Percentiles rank a stretch among this genome's conserved stretches.
These are phyloP conservation scores for Colletotrichum tamarilloi DNA, from an alignment of 2,329 filamentous ascomycete species.

Conservation along the genomic window DNA sequence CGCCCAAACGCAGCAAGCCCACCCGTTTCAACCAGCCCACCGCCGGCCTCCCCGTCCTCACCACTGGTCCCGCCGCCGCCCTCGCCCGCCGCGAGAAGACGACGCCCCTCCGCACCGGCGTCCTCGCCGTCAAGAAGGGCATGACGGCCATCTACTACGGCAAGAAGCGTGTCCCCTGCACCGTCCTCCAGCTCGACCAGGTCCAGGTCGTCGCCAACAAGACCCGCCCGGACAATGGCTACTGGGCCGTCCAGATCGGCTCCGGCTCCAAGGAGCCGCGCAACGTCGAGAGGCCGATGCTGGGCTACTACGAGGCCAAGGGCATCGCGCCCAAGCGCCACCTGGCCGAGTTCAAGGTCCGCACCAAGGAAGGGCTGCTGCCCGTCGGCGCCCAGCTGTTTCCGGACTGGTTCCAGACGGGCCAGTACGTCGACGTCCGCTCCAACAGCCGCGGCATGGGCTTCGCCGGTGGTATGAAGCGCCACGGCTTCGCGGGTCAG, in stretches of 20 bases:
- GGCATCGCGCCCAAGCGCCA: constrained; percentile 86
- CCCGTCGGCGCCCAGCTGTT: constrained; percentile 79
- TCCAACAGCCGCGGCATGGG: constrained; percentile 87
- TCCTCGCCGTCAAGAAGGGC: constrained; percentile 90
- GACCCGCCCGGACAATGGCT: constrained; percentile 83
- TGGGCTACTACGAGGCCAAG: constrained; percentile 89
- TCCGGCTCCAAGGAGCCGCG: constrained; percentile 77
- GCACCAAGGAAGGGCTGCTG: constrained; percentile 76
- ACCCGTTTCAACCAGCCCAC: constrained; percentile 69
- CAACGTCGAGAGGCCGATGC: constrained; percentile 83
- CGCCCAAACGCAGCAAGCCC: constrained; percentile 62
- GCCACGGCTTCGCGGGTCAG: constrained; percentile 90
- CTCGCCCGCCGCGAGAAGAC: constrained; percentile 68
- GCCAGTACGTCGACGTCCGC: constrained; percentile 89
- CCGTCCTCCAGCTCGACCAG: constrained; percentile 91
- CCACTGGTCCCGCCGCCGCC: constrained; percentile 69
- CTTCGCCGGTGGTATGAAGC: constrained; percentile 98
- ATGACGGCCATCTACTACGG: constrained; percentile 93
- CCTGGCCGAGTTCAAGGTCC: constrained; percentile 89
- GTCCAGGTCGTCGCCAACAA: constrained; percentile 92
- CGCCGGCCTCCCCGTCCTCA: constrained; percentile 66
- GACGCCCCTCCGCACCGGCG: constrained; percentile 78
- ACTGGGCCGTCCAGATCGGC: constrained; percentile 94
- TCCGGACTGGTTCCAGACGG: constrained; percentile 91
- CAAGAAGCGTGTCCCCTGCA: constrained; percentile 84